Base-by-base conservation (phyloP, 176 grass and related monocot genomes). In the Oryza meridionalis region DNA sequence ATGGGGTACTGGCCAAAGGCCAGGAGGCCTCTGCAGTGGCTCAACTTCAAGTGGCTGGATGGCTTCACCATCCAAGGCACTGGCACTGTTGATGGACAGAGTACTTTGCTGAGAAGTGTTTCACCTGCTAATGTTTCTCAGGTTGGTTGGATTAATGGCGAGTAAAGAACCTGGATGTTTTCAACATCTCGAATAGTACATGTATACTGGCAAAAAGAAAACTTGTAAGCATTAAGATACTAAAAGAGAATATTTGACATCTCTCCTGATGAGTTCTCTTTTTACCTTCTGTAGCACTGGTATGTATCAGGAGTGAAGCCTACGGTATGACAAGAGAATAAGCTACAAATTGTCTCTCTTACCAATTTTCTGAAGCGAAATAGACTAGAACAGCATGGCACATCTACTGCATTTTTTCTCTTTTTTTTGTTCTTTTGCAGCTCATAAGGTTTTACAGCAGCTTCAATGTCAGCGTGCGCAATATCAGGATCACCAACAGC, bases 1-100 rank as follows among this genome's bases (percentile, higher is more conserved):
- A 90, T 88, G 76, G 69, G 53, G 11, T 87, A 64, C 40, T 85
- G 84, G 88, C 81, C 88, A 6, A 88, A 76, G 83, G 45, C 72
- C 44, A 78, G 86, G 72, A 65, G 76, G 40, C 80, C 84, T 33
- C 81, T 88, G 14, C 93, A 92, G 77, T 95, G 93, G 93, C n/a
- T 95, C 78, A 95, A 95, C 78, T 84, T 95, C 35, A 92, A 92
- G 78, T 92, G 93, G 93, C 76, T 95, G 72, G 44, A 78, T 16
- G 84, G 40, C 29, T 95, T 95, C 85, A 88, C 67, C 53, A 76
- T 92, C 26, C 88, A 76, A 84, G 93, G 93, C 78, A 70, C 67
- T 75, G 93, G 93, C 53, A 79, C 79, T 15, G 43, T 92, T 26
- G 80, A 90, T 70, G 93, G 93, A 16, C 93, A 86, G 55, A 87